Base-by-base conservation (phyloP, 2,329 filamentous ascomycete species). In the Paraphoma sp. region DNA sequence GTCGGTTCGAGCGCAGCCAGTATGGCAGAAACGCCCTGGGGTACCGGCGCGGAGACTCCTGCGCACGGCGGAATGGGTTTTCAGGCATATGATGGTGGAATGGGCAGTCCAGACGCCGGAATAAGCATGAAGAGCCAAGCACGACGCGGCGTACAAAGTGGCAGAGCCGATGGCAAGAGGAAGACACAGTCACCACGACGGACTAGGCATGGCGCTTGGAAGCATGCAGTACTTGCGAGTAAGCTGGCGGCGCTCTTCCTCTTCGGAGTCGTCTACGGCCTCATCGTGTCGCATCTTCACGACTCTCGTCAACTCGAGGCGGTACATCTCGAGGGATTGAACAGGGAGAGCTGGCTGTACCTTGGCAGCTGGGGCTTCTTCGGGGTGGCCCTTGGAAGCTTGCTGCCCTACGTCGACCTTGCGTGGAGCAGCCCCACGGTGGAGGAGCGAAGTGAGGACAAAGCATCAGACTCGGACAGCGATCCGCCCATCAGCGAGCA, bases 391-490 rank as follows among this genome's bases (percentile, higher is more conserved):
- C 79, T 97, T 23, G 95, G 95, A 6, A 89, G 87, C 54, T 77
- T 96, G 48, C 79, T 98, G 54, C 95, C 95, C 1, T 94, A 89
- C 85, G 85, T 97, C 17, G 95, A 99, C 74, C 80, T 84, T 10
- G 75, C 93, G 9, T 95, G 90, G 86, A 87, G 89, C 57, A 60
- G 65, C 2, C 80, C 83, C 43, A 75, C 80, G 7, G 78, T 83
- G 62, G 45, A 54, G 1, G 45, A 33, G 18, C 11, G 45, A 36
- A n/a, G 5, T 2, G 52, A 63, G 29, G 62, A 65, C 60, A 54
- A 48, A 68, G 74, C 49, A 72, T 77, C 48, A 51, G 75, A 57
- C n/a, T 56, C 53, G 40, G 77, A 51, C n/a, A 38, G 50, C 33
- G 75, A 51, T 67, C 82, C 46, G 79, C 82, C 48, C 18, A 56